These are phyloP conservation scores for Vitis hybrid DNA, from an alignment of 177 flowering plant genomes.

Conservation along the genomic window DNA sequence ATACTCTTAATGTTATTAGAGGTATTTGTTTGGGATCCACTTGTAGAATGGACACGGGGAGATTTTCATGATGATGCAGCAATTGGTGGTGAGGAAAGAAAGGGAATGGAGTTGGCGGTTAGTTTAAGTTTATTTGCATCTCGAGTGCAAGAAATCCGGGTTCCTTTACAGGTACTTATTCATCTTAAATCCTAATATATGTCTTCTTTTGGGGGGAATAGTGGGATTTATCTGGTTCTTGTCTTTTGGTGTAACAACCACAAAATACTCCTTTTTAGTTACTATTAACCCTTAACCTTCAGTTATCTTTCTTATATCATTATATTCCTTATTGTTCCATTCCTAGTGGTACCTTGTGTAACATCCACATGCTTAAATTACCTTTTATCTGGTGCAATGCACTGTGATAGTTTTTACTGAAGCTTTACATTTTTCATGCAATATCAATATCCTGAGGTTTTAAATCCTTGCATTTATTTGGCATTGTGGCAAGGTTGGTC, in stretches of 20 bases:
- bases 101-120: constrained; percentile 99
- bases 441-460: no score
- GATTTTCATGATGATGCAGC: constrained; percentile 98
- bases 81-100: constrained; percentile 96
- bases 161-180: constrained; percentile 81
- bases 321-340: not conserved
- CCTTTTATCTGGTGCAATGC: no score
- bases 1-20: constrained; percentile 84
- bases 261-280: no score
- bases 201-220: not conserved
- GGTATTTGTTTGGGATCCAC: constrained; percentile 98
- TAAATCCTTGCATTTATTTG: no score
- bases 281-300: no score
- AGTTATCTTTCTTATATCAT: no score
- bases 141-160: constrained; percentile 96
- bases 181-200: constrained; percentile 4
- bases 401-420: no score
- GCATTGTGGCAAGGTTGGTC: no score
- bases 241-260: not conserved
- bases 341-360: not conserved
- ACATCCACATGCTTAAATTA: no score
- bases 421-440: no score
- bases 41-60: constrained; percentile 97
- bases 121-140: constrained; percentile 99
- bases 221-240: not conserved